Evolutionary conservation across 164 flowering plant genomes (phyloP), one percentile per base, ranked within the genome.

Genomic region (Dillenia turbinata): DNA sequence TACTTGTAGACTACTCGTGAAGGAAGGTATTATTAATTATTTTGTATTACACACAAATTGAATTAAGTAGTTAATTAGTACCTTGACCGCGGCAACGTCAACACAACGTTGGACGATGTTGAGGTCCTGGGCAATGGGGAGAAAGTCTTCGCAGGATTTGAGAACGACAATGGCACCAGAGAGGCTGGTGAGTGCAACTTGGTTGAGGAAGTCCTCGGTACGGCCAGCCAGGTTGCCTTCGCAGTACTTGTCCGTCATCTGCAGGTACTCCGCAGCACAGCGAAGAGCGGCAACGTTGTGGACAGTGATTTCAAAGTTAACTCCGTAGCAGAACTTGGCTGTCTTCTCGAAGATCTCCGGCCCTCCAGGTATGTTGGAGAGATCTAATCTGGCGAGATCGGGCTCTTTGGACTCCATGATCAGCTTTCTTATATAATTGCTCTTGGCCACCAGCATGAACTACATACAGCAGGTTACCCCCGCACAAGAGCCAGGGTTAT

Each of bases 401-500:
- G 80, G 44, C 54, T 83, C 90, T 10, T 81, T 73, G 0, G 87
- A 73, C 47, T 89, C 93, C 65, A 85, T 52, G 44, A 90, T 78
- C 65, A 80, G 51, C 60, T 78, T 87, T 49, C 97, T 77, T 15
- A 94, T 84, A 77, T 77, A 78, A 52, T 89, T 89, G 78, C 98
- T 90, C 83, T 90, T 90, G 5, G 91, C 92, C 10, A 89, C 85
- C 3, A 94, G 76, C 92, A 91, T 86, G 78, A 94, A 87, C 98
- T 93, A 87, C 63, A 26, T 26, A 26, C 40, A 26, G 40, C 40
- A 26, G 40, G 40, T 26, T 26, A 26, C 40, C 40, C 40, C 40
- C 40, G 5, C 40, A 26, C 5, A 26, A 26, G 40, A 26, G 40
- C 5, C 5, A 26, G 40, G 2, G 5, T 5, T 5, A 5, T 2